Evolutionary conservation across 1,139 yeast genomes (phyloP).

Genomic region (Saccharomyces hybrid): DNA sequence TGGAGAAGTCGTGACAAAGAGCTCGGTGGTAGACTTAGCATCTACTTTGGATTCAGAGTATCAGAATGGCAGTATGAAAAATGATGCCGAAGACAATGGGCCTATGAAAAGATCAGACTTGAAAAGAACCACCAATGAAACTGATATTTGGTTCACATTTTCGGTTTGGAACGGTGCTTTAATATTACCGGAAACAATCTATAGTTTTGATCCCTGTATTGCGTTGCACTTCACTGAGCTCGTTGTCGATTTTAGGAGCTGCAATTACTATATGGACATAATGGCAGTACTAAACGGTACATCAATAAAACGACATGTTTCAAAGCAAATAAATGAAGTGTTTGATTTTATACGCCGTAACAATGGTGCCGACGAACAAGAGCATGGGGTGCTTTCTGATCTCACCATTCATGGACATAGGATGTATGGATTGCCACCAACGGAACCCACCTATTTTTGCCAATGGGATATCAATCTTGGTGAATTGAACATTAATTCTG

Average conservation of each 20-base stretch:
- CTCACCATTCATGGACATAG: slow-evolving; percentile 75
- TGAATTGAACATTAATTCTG: slow-evolving; percentile 46
- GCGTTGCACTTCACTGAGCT: slow-evolving; percentile 58
- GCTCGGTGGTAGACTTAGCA: neutral
- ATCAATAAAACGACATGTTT: slow-evolving; percentile 24
- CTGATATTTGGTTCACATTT: slow-evolving; percentile 68
- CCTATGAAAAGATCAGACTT: slow-evolving; percentile 28
- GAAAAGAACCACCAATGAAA: slow-evolving; percentile 57
- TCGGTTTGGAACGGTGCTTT: slow-evolving; percentile 63
- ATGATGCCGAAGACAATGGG: slow-evolving; percentile 6
- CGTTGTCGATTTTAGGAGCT: slow-evolving; percentile 73
- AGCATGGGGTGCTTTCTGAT: slow-evolving; percentile 34
- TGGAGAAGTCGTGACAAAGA: slow-evolving; percentile 5
- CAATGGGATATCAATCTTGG: slow-evolving; percentile 83
- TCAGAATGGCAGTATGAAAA: slow-evolving; percentile 2
- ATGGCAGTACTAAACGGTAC: slow-evolving; percentile 36
- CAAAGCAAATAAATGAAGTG: slow-evolving; percentile 50
- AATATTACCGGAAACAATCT: slow-evolving; percentile 65
- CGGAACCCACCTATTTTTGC: slow-evolving; percentile 79
- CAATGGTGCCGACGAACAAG: slow-evolving; percentile 9
- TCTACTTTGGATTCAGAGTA: neutral
- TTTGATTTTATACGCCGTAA: slow-evolving; percentile 32
- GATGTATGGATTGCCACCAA: slow-evolving; percentile 87
- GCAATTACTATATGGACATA: slow-evolving; percentile 85
- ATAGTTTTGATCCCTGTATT: slow-evolving; percentile 55